These are phyloP conservation scores for Capsella bursapastoris DNA, from an alignment of 345 rosid species.

Conservation along the genomic window DNA sequence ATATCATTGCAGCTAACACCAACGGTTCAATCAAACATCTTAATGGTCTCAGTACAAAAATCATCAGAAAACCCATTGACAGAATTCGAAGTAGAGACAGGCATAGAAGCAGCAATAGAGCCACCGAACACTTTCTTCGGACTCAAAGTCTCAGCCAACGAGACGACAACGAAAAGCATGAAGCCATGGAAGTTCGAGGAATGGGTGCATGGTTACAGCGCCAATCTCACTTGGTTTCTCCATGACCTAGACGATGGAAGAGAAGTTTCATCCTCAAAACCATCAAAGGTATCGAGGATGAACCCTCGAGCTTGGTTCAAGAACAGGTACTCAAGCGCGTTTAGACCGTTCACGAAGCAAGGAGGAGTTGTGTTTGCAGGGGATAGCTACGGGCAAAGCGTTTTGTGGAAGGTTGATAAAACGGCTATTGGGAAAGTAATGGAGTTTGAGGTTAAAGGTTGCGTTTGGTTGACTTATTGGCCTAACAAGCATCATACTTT, in stretches of 20 bases:
- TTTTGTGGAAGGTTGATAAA: slow-evolving; percentile 76
- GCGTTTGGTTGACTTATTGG: slow-evolving; percentile 95
- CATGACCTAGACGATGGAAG: slow-evolving; percentile 77
- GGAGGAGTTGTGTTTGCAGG: slow-evolving; percentile 89
- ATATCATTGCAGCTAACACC: slow-evolving; percentile 77
- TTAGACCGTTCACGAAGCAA: slow-evolving; percentile 76
- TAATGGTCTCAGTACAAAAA: slow-evolving; percentile 75
- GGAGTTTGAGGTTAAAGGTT: slow-evolving; percentile 84
- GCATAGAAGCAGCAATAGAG: slow-evolving; percentile 65
- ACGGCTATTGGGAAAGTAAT: slow-evolving; percentile 58
- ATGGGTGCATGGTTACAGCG: slow-evolving; percentile 67
- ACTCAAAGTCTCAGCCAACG: slow-evolving; percentile 63
- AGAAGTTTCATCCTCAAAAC: slow-evolving; percentile 80
- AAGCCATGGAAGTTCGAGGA: slow-evolving; percentile 91
- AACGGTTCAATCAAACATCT: slow-evolving; percentile 61
- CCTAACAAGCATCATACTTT: slow-evolving; percentile 78
- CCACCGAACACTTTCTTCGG: slow-evolving; percentile 73
- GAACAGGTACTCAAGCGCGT: slow-evolving; percentile 64
- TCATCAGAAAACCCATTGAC: slow-evolving; percentile 69
- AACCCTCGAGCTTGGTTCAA: slow-evolving; percentile 86
- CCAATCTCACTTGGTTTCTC: slow-evolving; percentile 79
- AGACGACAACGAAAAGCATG: slow-evolving; percentile 62
- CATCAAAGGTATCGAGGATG: slow-evolving; percentile 63
- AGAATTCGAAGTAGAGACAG: slow-evolving; percentile 57
- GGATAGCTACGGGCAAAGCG: slow-evolving; percentile 76